phyloP scores from a whole-genome alignment of 257 asterid genomes.

The Paulownia fortunei region DNA sequence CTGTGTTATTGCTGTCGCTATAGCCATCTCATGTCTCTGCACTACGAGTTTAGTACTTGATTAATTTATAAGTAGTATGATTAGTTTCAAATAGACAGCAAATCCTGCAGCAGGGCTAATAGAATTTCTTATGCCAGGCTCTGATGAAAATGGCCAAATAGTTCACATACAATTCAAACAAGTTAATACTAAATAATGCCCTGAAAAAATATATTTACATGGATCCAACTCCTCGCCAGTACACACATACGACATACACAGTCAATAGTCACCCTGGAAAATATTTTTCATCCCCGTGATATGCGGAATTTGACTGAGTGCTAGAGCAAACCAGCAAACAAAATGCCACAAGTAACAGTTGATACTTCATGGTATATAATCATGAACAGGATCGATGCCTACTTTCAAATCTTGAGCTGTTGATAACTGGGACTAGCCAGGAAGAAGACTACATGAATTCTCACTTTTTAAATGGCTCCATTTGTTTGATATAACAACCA shows the following conservation, averaged over 20 bases:
- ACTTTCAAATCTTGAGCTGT: not conserved
- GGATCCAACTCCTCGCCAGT: too few species aligned
- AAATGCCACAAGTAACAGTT: not conserved
- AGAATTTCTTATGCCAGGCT: not conserved
- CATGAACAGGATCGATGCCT: not conserved
- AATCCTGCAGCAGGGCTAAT: not conserved
- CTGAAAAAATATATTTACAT: not conserved
- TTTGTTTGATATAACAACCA: slow-evolving; percentile 19
- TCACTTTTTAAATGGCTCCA: not conserved
- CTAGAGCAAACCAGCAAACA: not conserved
- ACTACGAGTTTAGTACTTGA: not conserved
- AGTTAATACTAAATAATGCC: too few species aligned
- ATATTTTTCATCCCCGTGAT: slow-evolving; percentile 23
- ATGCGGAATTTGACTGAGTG: not conserved
- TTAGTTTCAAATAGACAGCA: not conserved
- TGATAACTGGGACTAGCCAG: not conserved
- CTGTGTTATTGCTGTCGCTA: slow-evolving; percentile 30
- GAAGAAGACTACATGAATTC: not conserved
- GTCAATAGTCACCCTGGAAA: not conserved
- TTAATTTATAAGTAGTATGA: slow-evolving; percentile 4
- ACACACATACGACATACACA: too few species aligned
- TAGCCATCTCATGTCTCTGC: slow-evolving; percentile 3
- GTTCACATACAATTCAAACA: too few species aligned
- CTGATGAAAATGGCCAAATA: not conserved
- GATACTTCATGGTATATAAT: not conserved